phyloP scores from a whole-genome alignment of 768 basidiomycete species.

The Tricholoma sp. region DNA sequence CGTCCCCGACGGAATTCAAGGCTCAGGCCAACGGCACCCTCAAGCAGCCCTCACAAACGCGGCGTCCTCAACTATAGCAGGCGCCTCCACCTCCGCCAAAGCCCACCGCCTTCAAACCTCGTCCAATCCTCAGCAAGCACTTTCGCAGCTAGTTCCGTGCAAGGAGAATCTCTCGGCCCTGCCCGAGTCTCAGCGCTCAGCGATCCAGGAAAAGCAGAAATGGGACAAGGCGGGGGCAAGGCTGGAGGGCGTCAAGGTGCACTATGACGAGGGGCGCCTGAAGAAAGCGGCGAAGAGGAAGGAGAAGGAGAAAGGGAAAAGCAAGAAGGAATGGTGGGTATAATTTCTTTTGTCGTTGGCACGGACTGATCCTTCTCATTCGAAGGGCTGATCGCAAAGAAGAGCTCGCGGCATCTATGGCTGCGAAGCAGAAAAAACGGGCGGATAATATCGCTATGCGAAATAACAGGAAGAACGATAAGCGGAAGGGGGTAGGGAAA shows the following conservation, averaged over 20 bases:
- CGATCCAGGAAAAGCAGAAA: constrained; percentile 74
- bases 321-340: constrained; percentile 76
- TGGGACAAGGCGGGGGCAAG: constrained; percentile 89
- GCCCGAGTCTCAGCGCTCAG: constrained; percentile 80
- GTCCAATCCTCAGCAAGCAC: constrained; percentile 81
- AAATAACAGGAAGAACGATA: constrained; percentile 71
- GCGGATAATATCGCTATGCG: constrained; percentile 86
- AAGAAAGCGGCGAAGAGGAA: constrained; percentile 93
- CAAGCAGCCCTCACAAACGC: constrained; percentile 53
- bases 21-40: constrained; percentile 24
- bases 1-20: constrained; percentile 48
- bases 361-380: background rate
- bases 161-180: constrained; percentile 74
- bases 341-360: background rate
- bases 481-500: constrained; percentile 48
- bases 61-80: constrained; percentile 59
- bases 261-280: constrained; percentile 76
- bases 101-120: constrained; percentile 56
- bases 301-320: constrained; percentile 85
- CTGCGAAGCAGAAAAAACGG: constrained; percentile 86
- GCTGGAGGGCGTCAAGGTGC: constrained; percentile 87
- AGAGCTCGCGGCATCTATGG: constrained; percentile 66
- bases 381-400: constrained; percentile 87
- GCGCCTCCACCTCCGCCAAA: constrained; percentile 48
- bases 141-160: constrained; percentile 70